Evolutionary conservation across 805 yeast genomes (phyloP), one percentile per base, ranked within the genome.

Genomic region (Yarrowia bubula): DNA sequence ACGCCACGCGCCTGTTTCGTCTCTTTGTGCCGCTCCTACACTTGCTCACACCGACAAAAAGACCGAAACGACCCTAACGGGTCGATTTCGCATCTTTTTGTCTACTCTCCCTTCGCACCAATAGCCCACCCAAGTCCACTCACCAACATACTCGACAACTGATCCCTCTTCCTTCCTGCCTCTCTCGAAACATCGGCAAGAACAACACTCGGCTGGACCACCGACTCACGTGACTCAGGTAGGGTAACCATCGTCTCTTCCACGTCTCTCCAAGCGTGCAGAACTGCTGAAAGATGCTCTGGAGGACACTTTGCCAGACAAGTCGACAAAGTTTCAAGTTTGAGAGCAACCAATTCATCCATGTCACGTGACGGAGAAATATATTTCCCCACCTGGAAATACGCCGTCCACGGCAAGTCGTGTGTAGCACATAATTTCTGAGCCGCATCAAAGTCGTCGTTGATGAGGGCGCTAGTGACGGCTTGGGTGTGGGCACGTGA

Each of bases 341-440:
- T 93, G 53, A 79, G 74, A 22, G 76, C 70, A 28, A 86, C 66
- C 9, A 80, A 70, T 46, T 75, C 77, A 32, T 76, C 69, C 84
- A 84, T 79, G 28, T 74, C 74, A 8, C 84, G 83, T 17, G 84
- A 79, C 11, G 60, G 60, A 8, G 44, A 38, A 37, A 75, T 71
- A 73, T 73, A 82, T 74, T 88, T 87, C 3, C 89, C 89, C 3
- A 88, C 86, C 70, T 90, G 96, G 70, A 86, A 87, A 67, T 88
- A 84, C 0, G 89, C 84, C 31, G 86, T 79, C 96, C 97, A 91
- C 8, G 77, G 72, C 14, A 71, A 51, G 55, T 79, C 75, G 69
- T 67, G 68, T 14, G 22, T 15, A 0, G 37, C 37, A 55, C 61
- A 55, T 13, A 55, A 38, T 31, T 78, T 75, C 67, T 79, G 80